phyloP scores from a whole-genome alignment of 1,284 basidiomycete species.

The Ustilago curta region DNA sequence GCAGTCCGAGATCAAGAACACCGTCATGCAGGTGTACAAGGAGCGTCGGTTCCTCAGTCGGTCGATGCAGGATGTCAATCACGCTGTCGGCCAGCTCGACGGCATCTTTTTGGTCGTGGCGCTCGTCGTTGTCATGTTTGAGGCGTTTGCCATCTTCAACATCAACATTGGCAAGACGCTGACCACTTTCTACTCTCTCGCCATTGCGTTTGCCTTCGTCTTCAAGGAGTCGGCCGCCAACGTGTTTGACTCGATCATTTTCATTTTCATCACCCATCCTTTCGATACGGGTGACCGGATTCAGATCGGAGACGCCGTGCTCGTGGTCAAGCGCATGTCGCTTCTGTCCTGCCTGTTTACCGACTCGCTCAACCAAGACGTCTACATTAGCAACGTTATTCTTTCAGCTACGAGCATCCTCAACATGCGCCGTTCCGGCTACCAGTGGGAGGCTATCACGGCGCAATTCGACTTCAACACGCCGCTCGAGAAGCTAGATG shows the following conservation, averaged over 20 bases:
- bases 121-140: constrained; percentile 62
- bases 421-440: constrained; percentile 64
- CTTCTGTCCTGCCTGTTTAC: constrained; percentile 63
- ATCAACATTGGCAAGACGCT: constrained; percentile 62
- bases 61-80: constrained; percentile 66
- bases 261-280: constrained; percentile 66
- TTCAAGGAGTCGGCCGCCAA: constrained; percentile 67
- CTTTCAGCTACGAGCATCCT: constrained; percentile 57
- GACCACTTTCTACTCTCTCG: constrained; percentile 66
- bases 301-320: constrained; percentile 49
- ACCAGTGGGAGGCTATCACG: constrained; percentile 63
- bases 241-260: constrained; percentile 67
- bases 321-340: constrained; percentile 63
- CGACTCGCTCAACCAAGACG: constrained; percentile 60
- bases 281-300: constrained; percentile 67
- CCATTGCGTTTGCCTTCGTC: constrained; percentile 65
- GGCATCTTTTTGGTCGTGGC: constrained; percentile 55
- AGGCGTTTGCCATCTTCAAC: constrained; percentile 66
- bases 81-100: constrained; percentile 63
- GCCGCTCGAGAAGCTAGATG: constrained; percentile 63
- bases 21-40: constrained; percentile 72
- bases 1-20: constrained; percentile 80
- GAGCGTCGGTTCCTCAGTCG: constrained; percentile 63
- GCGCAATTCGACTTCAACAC: constrained; percentile 65
- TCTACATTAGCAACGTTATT: constrained; percentile 63